These are phyloP conservation scores for Fusarium pseudonygamai DNA, from an alignment of 2,329 filamentous ascomycete genomes.

Conservation along the genomic window DNA sequence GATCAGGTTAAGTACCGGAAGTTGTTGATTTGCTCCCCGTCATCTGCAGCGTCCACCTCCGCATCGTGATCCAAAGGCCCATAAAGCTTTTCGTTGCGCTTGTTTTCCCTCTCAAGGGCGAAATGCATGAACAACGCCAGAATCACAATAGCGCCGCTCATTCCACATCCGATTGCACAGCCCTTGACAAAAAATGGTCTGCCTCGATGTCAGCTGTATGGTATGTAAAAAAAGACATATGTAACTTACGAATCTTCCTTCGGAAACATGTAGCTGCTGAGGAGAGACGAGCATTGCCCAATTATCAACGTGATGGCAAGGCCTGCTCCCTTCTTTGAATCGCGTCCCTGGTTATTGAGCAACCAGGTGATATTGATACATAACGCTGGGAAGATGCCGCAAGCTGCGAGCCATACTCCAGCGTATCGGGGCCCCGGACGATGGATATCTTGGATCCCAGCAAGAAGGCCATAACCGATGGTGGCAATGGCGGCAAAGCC, in stretches of 20 bases:
- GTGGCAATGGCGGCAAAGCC: background rate
- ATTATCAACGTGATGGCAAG: constrained; percentile 9
- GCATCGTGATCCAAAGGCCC: constrained; percentile 17
- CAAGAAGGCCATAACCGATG: constrained; percentile 6
- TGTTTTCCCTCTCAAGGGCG: constrained; percentile 5
- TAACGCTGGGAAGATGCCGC: constrained; percentile 10
- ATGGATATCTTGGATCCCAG: background rate
- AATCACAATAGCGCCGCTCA: constrained; percentile 7
- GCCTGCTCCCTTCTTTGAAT: constrained; percentile 18
- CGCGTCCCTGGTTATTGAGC: constrained; percentile 24
- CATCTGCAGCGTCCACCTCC: too few species aligned
- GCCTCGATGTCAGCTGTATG: too few species aligned
- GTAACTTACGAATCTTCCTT: constrained; percentile 24
- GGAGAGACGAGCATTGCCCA: constrained; percentile 27
- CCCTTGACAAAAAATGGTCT: constrained; percentile 25
- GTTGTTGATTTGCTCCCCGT: too few species aligned
- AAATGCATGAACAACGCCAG: constrained; percentile 19
- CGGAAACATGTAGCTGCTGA: constrained; percentile 27
- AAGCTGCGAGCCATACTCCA: constrained; percentile 21
- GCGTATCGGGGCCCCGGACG: constrained; percentile 1
- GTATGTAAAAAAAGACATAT: too few species aligned
- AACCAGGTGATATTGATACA: constrained; percentile 31
- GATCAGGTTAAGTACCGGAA: background rate
- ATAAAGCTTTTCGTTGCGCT: background rate
- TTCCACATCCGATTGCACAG: constrained; percentile 20